Conservation (phyloP, 208 protist genomes). For the Wallacemonas sp. region DNA sequence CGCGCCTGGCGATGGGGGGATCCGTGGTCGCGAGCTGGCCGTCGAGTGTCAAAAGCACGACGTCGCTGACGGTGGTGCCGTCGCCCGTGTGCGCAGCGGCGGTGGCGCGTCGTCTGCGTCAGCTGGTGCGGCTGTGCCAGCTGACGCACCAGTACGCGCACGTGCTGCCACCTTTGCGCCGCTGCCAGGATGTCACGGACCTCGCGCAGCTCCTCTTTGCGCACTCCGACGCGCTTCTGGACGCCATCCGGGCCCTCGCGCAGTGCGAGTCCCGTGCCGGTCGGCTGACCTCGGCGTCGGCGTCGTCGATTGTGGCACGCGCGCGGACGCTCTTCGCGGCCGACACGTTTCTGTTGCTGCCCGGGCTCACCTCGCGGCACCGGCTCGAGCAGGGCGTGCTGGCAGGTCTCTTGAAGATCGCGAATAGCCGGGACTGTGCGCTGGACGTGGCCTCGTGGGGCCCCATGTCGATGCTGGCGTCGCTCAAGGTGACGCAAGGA, state of each 20-base stretch:
- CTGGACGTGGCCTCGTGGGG: constrained; percentile 58
- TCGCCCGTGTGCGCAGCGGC: constrained; percentile 32
- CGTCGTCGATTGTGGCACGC: constrained; percentile 12
- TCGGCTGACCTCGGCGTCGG: constrained; percentile 3
- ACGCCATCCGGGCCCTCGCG: background rate
- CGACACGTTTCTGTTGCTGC: constrained; percentile 47
- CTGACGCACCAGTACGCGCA: constrained; percentile 35
- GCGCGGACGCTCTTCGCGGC: background rate
- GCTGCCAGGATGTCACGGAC: constrained; percentile 22
- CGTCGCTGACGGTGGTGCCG: constrained; percentile 17
- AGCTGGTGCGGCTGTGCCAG: constrained; percentile 50
- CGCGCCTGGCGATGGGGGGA: background rate
- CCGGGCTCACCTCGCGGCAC: constrained; percentile 38
- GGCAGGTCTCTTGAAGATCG: constrained; percentile 31
- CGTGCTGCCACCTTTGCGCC: constrained; percentile 39
- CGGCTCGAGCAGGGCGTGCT: constrained; percentile 53
- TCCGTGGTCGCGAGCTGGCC: background rate
- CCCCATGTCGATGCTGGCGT: constrained; percentile 30
- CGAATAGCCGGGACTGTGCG: constrained; percentile 22
- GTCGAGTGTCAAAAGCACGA: background rate
- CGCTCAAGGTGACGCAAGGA: constrained; percentile 54
- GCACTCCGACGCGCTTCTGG: constrained; percentile 14
- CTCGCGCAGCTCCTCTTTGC: constrained; percentile 34
- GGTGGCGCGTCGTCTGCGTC: constrained; percentile 38
- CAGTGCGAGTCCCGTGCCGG: constrained; percentile 7